Percentiles rank a stretch among this genome's conserved stretches.
Evolutionary conservation across 306 rosid genomes (phyloP).

Genomic region (Corylus americana): DNA sequence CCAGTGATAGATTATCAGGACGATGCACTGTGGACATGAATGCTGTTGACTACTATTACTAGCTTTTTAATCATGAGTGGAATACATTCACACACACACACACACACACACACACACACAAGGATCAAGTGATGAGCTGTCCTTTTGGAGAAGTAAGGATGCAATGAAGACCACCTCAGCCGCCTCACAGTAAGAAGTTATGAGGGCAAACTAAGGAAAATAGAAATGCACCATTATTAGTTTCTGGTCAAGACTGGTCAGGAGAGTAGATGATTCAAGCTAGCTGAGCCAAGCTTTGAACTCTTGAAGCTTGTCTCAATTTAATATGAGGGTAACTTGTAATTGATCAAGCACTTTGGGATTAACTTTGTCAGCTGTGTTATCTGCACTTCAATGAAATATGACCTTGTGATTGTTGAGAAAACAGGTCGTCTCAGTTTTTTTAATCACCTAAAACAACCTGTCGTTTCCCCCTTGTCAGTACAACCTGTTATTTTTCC

Average conservation of each 20-base stretch:
- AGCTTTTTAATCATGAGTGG: not conserved
- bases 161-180: not conserved
- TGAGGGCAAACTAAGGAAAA: not conserved
- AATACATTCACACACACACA: not conserved
- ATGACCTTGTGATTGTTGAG: not conserved
- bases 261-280: constrained; percentile 7
- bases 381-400: not conserved
- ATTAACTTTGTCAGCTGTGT: not conserved
- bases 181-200: not conserved
- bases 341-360: not conserved
- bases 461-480: too few species aligned
- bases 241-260: constrained; percentile 1
- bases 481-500: too few species aligned
- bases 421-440: not conserved
- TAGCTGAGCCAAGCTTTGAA: not conserved
- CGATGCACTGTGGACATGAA: not conserved
- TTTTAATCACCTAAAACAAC: too few species aligned
- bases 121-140: not conserved
- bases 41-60: not conserved
- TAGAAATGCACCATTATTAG: not conserved
- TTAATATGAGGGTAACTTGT: constrained; percentile 5
- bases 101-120: too few species aligned
- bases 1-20: not conserved
- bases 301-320: constrained; percentile 1
- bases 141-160: not conserved